These are phyloP conservation scores for Tolypocladium cylindrosporum DNA, from an alignment of 2,329 filamentous ascomycete genomes.

Conservation along the genomic window DNA sequence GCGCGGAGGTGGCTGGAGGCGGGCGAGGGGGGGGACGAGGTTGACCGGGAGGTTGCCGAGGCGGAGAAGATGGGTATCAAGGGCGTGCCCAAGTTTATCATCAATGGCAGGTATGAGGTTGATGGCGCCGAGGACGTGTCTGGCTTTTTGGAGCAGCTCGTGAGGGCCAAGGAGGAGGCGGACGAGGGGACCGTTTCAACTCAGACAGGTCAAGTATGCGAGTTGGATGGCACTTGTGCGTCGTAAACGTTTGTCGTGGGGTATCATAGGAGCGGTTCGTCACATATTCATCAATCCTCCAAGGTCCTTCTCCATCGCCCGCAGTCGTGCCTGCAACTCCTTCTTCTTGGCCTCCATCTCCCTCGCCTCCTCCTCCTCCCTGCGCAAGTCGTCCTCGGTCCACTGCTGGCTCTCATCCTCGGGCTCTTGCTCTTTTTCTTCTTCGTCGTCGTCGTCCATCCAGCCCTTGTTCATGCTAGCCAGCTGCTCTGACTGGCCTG, in stretches of 20 bases:
- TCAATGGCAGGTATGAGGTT: slow-evolving; percentile 58
- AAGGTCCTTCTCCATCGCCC: slow-evolving; percentile 45
- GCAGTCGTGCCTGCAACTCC: slow-evolving; percentile 42
- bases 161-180: slow-evolving; percentile 31
- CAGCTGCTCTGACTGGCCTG: slow-evolving; percentile 64
- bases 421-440: slow-evolving; percentile 38
- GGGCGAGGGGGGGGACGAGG: slow-evolving; percentile 44
- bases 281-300: slow-evolving; percentile 44
- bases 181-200: neutral
- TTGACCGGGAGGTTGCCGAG: slow-evolving; percentile 44
- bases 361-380: slow-evolving; percentile 57
- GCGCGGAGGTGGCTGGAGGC: slow-evolving; percentile 43
- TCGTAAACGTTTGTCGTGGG: neutral
- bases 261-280: slow-evolving; percentile 12
- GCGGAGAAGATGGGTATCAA: slow-evolving; percentile 42
- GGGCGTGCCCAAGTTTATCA: slow-evolving; percentile 67
- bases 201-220: neutral
- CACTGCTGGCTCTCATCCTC: slow-evolving; percentile 38
- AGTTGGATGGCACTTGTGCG: neutral
- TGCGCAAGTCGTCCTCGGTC: slow-evolving; percentile 59
- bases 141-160: slow-evolving; percentile 57
- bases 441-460: slow-evolving; percentile 44
- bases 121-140: slow-evolving; percentile 62
- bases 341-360: slow-evolving; percentile 46
- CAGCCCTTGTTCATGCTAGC: slow-evolving; percentile 61